phyloP scores from a whole-genome alignment of 2,329 filamentous ascomycete species.

The Fusarium ambrosium region DNA sequence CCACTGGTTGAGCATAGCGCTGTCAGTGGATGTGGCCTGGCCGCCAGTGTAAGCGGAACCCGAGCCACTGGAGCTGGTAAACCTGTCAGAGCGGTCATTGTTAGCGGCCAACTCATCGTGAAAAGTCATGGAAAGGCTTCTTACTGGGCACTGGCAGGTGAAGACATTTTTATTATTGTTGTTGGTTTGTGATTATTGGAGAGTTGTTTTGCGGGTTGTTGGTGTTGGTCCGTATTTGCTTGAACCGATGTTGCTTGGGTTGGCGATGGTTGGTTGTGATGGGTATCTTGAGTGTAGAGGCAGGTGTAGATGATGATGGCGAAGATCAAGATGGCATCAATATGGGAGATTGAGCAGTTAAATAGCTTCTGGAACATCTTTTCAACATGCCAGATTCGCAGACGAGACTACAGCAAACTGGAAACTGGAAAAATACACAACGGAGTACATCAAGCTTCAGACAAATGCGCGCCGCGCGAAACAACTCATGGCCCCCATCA shows the following conservation, averaged over 20 bases:
- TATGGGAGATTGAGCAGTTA: not conserved
- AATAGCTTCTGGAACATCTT: not conserved
- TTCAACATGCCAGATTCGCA: conserved; percentile 12
- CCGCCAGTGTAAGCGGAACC: conserved; percentile 36
- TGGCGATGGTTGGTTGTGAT: not conserved
- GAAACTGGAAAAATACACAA: conserved; percentile 36
- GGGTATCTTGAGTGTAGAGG: not conserved
- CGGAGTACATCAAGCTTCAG: conserved; percentile 5
- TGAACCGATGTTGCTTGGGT: not conserved
- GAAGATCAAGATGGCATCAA: not conserved
- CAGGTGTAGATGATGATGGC: conserved; percentile 5
- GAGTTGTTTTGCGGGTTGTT: not conserved
- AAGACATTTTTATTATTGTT: conserved; percentile 25
- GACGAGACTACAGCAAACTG: conserved; percentile 12
- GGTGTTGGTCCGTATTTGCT: conserved; percentile 9
- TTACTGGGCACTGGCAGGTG: conserved; percentile 27
- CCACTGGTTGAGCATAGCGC: conserved; percentile 27
- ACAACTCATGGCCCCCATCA: conserved; percentile 27
- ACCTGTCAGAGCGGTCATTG: conserved; percentile 7
- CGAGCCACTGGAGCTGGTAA: conserved; percentile 23
- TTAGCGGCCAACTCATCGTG: not conserved
- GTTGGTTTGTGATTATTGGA: not conserved
- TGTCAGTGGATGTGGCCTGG: conserved; percentile 8
- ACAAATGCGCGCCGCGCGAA: conserved; percentile 11
- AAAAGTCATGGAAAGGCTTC: not conserved